Base-by-base conservation (phyloP, 2,329 filamentous ascomycete species). In the Alternaria viburni region DNA sequence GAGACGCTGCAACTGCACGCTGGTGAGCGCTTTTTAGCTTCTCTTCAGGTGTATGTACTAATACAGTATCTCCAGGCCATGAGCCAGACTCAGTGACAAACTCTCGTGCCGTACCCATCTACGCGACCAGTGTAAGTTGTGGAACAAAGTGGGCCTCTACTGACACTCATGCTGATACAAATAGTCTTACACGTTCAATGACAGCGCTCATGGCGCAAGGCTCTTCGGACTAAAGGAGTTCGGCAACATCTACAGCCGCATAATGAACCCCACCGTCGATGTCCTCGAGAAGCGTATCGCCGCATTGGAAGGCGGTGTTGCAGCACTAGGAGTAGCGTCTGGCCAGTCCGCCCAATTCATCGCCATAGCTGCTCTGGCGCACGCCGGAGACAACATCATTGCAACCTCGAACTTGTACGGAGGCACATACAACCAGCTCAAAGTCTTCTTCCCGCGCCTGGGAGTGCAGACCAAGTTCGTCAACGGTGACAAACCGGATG, bases 401-500 rank as follows among this genome's bases (percentile, higher is more conserved):
- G 91, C 93, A 12, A 97, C 95, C 7, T 90, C 90, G 54, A 97
- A 96, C 82, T 85, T 97, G 61, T 79, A 97, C 82, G 94, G 94
- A 69, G 94, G 94, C 79, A 97, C 95, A 15, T 97, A 97, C 85
- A 97, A 98, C 83, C 95, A 97, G 84, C 89, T 97, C 83, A 97
- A 97, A 83, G 93, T 97, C 49, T 87, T 93, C 70, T 85, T 97
- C 59, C 91, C 93, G 7, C 89, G 94, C n/a, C 83, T 97, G 49
- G 95, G 95, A 65, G 93, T 98, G 77, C 85, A 85, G 45, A 96
- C 93, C 76, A 97, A 94, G 83, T 97, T 97, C 73, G 87, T 97
- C 74, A 85, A 89, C 59, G 92, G 93, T 47, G 93, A 97, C 81
- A 89, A 89, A 62, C 84, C 92, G 13, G 90, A 90, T 71, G 93